Conservation (phyloP, 2,329 filamentous ascomycete genomes). For the Botryotinia narcissicola region DNA sequence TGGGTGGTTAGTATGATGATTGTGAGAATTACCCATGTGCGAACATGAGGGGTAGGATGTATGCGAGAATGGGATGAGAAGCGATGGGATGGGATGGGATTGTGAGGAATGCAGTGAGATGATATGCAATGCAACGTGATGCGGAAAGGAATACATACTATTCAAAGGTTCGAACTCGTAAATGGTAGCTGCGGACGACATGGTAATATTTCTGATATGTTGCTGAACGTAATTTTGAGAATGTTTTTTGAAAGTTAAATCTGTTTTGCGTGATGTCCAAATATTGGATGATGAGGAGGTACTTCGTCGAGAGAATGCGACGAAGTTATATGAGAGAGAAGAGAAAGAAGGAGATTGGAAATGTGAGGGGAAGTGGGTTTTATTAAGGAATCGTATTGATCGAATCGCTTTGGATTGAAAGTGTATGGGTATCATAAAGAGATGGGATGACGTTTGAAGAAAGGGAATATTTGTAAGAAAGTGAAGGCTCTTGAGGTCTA, state of each 20-base stretch:
- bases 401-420: background rate
- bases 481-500: background rate
- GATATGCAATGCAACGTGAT: background rate
- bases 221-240: slow-evolving; percentile 5
- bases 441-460: background rate
- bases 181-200: slow-evolving; percentile 69
- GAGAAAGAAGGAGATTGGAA: background rate
- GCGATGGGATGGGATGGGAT: background rate
- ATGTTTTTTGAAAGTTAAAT: background rate
- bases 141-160: slow-evolving; percentile 53
- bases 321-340: background rate
- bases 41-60: background rate
- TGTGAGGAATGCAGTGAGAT: background rate
- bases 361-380: background rate
- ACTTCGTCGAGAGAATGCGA: background rate
- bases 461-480: slow-evolving; percentile 16
- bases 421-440: background rate
- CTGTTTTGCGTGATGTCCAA: slow-evolving; percentile 11
- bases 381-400: background rate
- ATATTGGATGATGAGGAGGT: slow-evolving; percentile 1
- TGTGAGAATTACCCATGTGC: background rate
- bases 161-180: slow-evolving; percentile 84
- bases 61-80: background rate
- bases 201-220: slow-evolving; percentile 38
- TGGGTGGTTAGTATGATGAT: slow-evolving; percentile 18